phyloP scores from a whole-genome alignment of 768 basidiomycete species.

The Lactifluus echinatus region DNA sequence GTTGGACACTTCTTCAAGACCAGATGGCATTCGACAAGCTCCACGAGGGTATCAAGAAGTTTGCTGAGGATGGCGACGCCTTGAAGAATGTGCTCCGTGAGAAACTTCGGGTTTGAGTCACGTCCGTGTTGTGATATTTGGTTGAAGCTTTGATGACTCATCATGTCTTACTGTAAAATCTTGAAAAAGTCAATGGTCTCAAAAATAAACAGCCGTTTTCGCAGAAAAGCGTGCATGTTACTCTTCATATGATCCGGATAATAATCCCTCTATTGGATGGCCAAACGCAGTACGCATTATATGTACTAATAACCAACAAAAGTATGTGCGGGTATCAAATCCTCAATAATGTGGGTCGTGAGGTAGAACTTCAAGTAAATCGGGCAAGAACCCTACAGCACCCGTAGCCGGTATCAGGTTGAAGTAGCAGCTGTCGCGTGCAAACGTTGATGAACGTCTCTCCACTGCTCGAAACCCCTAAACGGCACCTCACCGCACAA shows the following conservation, averaged over 20 bases:
- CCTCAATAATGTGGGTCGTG: neutral
- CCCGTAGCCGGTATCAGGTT: slow-evolving; percentile 21
- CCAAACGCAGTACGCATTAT: too few relatives aligned
- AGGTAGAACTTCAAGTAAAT: neutral
- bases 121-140: neutral
- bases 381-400: neutral
- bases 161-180: too few relatives aligned
- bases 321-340: too few relatives aligned
- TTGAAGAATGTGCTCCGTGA: slow-evolving; percentile 75
- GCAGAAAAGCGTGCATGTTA: too few relatives aligned
- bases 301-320: too few relatives aligned
- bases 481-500: slow-evolving; percentile 21
- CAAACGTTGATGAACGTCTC: slow-evolving; percentile 14
- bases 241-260: too few relatives aligned
- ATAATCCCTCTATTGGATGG: too few relatives aligned
- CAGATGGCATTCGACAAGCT: slow-evolving; percentile 98
- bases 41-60: slow-evolving; percentile 97
- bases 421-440: slow-evolving; percentile 3
- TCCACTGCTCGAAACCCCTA: slow-evolving; percentile 19
- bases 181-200: too few relatives aligned
- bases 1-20: slow-evolving; percentile 87
- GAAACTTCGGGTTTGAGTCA: slow-evolving; percentile 45
- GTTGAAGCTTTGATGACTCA: too few relatives aligned
- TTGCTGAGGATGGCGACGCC: slow-evolving; percentile 88
- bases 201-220: too few relatives aligned